Evolutionary conservation across 1,284 basidiomycete genomes (phyloP), one percentile per base, ranked within the genome.

Genomic region (Apiotrichum sp.): DNA sequence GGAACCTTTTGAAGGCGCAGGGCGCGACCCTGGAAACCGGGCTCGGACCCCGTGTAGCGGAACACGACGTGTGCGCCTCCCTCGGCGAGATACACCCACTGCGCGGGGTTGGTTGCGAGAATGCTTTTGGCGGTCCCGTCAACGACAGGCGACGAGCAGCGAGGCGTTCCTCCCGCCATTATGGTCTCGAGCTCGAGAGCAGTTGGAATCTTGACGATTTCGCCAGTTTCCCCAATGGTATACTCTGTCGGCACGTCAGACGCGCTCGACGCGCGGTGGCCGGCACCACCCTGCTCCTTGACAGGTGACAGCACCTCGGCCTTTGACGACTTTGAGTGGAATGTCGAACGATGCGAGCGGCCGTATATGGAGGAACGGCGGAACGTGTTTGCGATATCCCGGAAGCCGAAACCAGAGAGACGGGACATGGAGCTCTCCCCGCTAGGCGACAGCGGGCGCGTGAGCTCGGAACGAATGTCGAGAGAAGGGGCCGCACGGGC

Each of bases 51-150:
- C 10, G 69, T 66, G 69, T 92, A 93, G 7, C 86, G 84, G 74
- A 91, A 89, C 29, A 95, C 88, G 62, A 90, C 83, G 7, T 88
- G 87, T 8, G 89, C 86, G n/a, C 88, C 89, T 13, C 92, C 92
- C 75, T 95, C 92, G 1, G 88, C 85, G 34, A 91, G 77, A 69
- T 95, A 96, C 58, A 73, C 77, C 92, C 91, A 95, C 69, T 90
- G 79, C 11, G 40, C 33, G 7, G 49, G n/a, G 4, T 36, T 22
- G 7, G 40, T 16, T 3, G 40, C 32, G 8, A 39, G 10, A n/a
- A 48, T 38, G 4, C 35, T 10, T 36, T 22, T 22, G 14, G 48
- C 48, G 9, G 32, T 42, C 4, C n/a, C 48, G 11, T 9, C 16
- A 7, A 38, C 53, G 9, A 48, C 47, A 22, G 47, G 47, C 8